phyloP scores from a whole-genome alignment of 768 basidiomycete species.

The Tylopilus vinaceipallidus region DNA sequence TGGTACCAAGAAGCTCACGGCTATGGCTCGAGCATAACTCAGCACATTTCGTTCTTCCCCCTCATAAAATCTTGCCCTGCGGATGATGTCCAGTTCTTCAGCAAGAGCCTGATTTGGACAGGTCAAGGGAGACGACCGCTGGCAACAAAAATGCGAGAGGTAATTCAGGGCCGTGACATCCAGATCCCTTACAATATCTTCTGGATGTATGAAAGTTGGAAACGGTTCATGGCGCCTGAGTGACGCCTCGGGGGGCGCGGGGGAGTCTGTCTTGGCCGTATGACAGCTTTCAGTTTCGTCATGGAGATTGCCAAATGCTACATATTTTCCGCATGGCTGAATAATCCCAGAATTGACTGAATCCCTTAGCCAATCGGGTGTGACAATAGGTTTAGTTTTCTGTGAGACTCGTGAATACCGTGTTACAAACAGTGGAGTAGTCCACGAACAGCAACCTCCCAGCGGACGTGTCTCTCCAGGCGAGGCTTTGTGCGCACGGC shows the following conservation, averaged over 20 bases:
- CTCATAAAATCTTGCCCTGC: conserved; percentile 59
- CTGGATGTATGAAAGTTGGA: conserved; percentile 20
- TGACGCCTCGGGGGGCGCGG: neutral
- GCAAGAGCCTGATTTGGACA: conserved; percentile 69
- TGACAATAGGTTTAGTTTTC: conserved; percentile 67
- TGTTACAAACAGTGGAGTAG: neutral
- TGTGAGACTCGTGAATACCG: conserved; percentile 25
- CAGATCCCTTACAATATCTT: conserved; percentile 4
- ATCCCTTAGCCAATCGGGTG: conserved; percentile 67
- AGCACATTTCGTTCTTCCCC: conserved; percentile 65
- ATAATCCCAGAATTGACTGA: conserved; percentile 45
- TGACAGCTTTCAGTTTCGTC: conserved; percentile 48
- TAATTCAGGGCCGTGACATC: conserved; percentile 24
- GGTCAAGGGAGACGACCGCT: conserved; percentile 60
- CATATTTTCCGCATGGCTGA: conserved; percentile 54
- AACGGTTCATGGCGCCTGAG: neutral
- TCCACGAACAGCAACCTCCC: conserved; percentile 60
- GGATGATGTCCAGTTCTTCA: conserved; percentile 56
- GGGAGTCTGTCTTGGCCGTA: conserved; percentile 11
- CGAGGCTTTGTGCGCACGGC: conserved; percentile 63
- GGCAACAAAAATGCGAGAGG: conserved; percentile 51
- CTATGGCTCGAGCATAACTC: conserved; percentile 69
- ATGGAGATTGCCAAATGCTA: conserved; percentile 51
- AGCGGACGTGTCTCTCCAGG: conserved; percentile 66
- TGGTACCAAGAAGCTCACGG: conserved; percentile 42